phyloP scores from a whole-genome alignment of 768 basidiomycete species.

The Trametes cinnabarina region DNA sequence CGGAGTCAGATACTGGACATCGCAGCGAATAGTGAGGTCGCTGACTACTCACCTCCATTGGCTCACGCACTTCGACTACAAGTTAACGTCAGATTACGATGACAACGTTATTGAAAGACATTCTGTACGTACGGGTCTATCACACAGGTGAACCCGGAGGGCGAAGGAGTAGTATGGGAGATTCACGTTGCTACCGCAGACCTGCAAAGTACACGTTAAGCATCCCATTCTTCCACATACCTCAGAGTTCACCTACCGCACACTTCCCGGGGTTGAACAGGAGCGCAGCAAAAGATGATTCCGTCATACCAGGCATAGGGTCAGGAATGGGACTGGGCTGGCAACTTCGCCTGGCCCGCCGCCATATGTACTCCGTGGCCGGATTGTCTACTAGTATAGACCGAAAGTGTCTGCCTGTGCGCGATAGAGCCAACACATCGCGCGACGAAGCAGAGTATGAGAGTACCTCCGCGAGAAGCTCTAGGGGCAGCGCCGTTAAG shows the following conservation, averaged over 20 bases:
- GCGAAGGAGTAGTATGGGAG: slow-evolving; percentile 48
- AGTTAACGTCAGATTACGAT: too few relatives aligned
- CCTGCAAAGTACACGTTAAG: slow-evolving; percentile 29
- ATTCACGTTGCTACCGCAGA: slow-evolving; percentile 39
- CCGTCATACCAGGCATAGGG: slow-evolving; percentile 45
- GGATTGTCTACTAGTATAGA: slow-evolving; percentile 44
- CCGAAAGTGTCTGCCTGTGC: slow-evolving; percentile 55
- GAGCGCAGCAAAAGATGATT: slow-evolving; percentile 62
- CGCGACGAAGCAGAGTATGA: slow-evolving; percentile 48
- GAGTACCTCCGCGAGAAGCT: slow-evolving; percentile 64
- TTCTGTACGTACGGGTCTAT: slow-evolving; percentile 27
- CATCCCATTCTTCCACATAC: too few relatives aligned
- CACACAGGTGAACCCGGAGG: slow-evolving; percentile 46
- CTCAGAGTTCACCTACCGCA: slow-evolving; percentile 43
- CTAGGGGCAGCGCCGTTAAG: slow-evolving; percentile 46
- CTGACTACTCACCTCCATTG: neutral
- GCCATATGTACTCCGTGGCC: slow-evolving; percentile 58
- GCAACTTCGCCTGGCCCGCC: slow-evolving; percentile 35
- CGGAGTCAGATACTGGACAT: neutral
- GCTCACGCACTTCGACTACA: neutral
- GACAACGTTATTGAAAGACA: neutral
- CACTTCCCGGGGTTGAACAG: slow-evolving; percentile 59
- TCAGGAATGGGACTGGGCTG: slow-evolving; percentile 39
- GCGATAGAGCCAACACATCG: slow-evolving; percentile 58
- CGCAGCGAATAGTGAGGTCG: too few relatives aligned